A percentile compares a stretch with the other conserved stretches of the same genome.
These are phyloP conservation scores for Botrytis fragariae DNA, from an alignment of 2,329 filamentous ascomycete genomes.

Conservation along the genomic window DNA sequence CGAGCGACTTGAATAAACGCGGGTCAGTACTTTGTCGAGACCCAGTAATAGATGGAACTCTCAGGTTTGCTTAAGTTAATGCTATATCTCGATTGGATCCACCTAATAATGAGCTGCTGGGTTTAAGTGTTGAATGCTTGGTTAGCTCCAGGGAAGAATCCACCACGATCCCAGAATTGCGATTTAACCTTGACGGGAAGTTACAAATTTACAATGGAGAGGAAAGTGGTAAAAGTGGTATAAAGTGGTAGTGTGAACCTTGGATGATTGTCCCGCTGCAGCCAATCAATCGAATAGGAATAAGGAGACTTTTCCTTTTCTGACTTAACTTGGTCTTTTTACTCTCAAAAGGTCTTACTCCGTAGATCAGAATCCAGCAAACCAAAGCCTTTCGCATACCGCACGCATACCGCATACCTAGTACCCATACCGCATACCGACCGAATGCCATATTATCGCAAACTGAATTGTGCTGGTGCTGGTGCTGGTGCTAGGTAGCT, in stretches of 20 bases:
- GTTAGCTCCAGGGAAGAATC: neutral
- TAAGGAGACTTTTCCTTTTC: neutral
- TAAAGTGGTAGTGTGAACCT: neutral
- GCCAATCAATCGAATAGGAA: neutral
- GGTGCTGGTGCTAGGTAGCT: neutral
- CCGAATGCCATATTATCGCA: neutral
- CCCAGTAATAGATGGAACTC: neutral
- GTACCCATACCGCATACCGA: neutral
- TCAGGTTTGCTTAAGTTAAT: neutral
- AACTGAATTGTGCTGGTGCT: neutral
- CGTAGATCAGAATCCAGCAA: neutral
- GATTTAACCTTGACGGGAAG: slow-evolving; percentile 4
- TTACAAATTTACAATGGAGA: neutral
- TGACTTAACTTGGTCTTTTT: neutral
- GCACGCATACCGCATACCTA: neutral
- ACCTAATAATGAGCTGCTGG: neutral
- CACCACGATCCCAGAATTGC: neutral
- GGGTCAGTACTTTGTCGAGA: neutral
- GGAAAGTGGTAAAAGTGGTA: neutral
- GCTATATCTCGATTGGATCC: neutral
- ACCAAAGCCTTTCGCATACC: neutral
- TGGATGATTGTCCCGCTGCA: neutral
- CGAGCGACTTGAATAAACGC: slow-evolving; percentile 15
- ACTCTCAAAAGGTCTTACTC: neutral
- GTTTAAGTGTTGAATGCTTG: slow-evolving; percentile 1